A percentile compares a stretch with the other conserved stretches of the same genome.
Conservation (phyloP, 805 yeast species). For the Priceomyces haplophilus region DNA sequence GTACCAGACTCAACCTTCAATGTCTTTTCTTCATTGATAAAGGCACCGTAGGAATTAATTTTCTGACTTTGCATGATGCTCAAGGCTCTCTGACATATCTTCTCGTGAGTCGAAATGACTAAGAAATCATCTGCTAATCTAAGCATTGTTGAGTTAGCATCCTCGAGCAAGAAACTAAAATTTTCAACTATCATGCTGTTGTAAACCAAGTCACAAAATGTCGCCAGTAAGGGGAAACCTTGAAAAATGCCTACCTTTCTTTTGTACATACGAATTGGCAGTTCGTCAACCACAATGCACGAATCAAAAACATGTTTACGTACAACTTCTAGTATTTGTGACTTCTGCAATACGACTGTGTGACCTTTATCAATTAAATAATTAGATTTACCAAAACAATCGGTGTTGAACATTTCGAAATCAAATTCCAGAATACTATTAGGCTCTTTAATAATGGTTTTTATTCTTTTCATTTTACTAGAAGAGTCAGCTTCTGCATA, state of each 20-base stretch:
- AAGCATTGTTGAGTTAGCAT: conserved; percentile 37
- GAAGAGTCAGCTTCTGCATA: conserved; percentile 12
- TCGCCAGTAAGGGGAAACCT: conserved; percentile 74
- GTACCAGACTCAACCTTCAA: conserved; percentile 11
- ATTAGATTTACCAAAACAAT: not conserved
- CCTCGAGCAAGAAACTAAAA: conserved; percentile 16
- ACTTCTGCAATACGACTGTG: conserved; percentile 35
- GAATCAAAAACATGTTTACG: conserved; percentile 54
- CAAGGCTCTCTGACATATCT: conserved; percentile 17
- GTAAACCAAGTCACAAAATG: conserved; percentile 71
- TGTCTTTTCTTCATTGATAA: conserved; percentile 31
- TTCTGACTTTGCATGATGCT: conserved; percentile 16
- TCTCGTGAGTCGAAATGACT: conserved; percentile 50
- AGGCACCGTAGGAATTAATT: conserved; percentile 33
- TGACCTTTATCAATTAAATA: conserved; percentile 19
- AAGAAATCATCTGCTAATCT: conserved; percentile 86
- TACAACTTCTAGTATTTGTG: conserved; percentile 46
- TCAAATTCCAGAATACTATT: conserved; percentile 14
- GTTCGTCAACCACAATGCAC: conserved; percentile 36
- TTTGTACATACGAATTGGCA: conserved; percentile 25
- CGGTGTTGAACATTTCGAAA: conserved; percentile 8
- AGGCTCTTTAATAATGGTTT: conserved; percentile 13
- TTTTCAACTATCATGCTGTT: conserved; percentile 52
- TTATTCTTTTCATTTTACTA: conserved; percentile 8
- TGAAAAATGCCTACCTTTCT: conserved; percentile 76